Conservation (phyloP, 1,284 basidiomycete species). For the Ganoderma leucocontextum region DNA sequence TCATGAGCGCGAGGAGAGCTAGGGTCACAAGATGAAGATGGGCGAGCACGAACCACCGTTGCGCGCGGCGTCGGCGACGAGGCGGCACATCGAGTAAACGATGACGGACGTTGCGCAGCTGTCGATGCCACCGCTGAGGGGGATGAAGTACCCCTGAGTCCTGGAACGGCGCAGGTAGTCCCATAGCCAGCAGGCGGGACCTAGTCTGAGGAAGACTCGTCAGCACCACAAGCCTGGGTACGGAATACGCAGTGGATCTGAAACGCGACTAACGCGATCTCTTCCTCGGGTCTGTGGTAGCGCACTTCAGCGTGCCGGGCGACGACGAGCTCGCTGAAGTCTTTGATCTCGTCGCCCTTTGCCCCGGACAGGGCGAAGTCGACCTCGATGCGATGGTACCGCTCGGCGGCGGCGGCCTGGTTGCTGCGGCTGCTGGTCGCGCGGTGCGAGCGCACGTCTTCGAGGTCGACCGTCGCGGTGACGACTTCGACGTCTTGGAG, state of each 20-base stretch:
- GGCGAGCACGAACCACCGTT: constrained; percentile 62
- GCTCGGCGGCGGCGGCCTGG: constrained; percentile 83
- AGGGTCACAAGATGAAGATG: constrained; percentile 8
- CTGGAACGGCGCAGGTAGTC: constrained; percentile 96
- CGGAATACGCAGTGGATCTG: no score
- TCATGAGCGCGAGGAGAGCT: neutral
- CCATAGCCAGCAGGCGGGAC: constrained; percentile 99
- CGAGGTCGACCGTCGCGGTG: constrained; percentile 94
- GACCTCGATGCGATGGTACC: constrained; percentile 83
- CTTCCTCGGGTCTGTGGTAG: constrained; percentile 94
- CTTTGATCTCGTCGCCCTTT: constrained; percentile 68
- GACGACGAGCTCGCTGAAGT: constrained; percentile 44
- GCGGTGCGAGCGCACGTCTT: constrained; percentile 91
- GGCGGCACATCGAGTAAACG: constrained; percentile 94
- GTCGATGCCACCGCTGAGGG: constrained; percentile 97
- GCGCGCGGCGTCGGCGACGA: constrained; percentile 81
- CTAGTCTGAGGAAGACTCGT: constrained; percentile 66
- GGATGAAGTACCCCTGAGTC: constrained; percentile 96
- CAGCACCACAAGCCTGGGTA: constrained; percentile 5
- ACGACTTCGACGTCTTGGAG: constrained; percentile 96
- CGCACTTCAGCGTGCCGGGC: constrained; percentile 63
- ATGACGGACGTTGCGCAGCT: constrained; percentile 97
- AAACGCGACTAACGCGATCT: constrained; percentile 84
- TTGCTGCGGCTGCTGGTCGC: constrained; percentile 84
- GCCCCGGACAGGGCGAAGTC: constrained; percentile 80